Conservation (phyloP, 257 asterid species). For the Jacaranda copaia region DNA sequence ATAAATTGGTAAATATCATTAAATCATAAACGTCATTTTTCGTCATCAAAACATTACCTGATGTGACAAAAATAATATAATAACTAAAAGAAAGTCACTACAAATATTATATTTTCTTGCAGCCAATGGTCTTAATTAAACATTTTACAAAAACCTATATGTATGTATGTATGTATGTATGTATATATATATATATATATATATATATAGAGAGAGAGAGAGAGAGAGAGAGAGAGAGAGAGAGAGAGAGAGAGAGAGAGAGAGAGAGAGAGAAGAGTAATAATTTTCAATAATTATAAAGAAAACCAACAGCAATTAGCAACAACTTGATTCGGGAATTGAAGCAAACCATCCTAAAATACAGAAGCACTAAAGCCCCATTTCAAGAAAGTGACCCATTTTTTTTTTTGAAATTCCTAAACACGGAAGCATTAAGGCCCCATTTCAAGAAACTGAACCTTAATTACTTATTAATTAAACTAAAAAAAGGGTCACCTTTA, state of each 20-base stretch:
- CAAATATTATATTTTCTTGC: no score
- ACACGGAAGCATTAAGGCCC: slow-evolving; percentile 21
- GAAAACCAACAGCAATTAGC: not conserved
- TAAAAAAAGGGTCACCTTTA: not conserved
- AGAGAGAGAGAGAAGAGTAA: not conserved
- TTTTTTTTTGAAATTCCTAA: not conserved
- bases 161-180: no score
- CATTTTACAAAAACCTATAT: not conserved
- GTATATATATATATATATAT: no score
- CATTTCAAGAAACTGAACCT: not conserved
- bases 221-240: no score
- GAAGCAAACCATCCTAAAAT: no score
- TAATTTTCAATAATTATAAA: slow-evolving; percentile 3
- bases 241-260: no score
- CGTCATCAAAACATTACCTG: not conserved
- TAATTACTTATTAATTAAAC: slow-evolving; percentile 17
- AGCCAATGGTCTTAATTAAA: not conserved
- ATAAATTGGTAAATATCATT: no score
- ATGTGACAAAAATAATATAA: not conserved
- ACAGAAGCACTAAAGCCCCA: no score
- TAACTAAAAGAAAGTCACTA: not conserved
- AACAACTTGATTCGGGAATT: no score
- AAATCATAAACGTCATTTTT: not conserved
- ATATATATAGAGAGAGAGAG: no score
- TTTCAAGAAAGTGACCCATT: not conserved